phyloP scores from a whole-genome alignment of 495 filamentous ascomycete species.

The Aspergillus diversus region DNA sequence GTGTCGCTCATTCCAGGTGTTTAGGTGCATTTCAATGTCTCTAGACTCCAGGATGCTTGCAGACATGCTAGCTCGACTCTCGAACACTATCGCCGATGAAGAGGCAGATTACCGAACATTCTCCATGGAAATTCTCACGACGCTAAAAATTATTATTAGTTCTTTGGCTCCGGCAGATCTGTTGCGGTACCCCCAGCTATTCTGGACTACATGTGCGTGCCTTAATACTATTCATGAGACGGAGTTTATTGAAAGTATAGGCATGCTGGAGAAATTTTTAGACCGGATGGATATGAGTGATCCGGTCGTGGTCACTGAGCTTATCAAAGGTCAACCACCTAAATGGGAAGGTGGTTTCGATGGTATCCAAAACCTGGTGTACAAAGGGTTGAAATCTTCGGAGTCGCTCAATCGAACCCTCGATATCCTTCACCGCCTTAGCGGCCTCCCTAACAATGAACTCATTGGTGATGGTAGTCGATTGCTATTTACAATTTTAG shows the following conservation, averaged over 20 bases:
- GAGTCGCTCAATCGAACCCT: slow-evolving; percentile 75
- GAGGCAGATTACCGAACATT: slow-evolving; percentile 91
- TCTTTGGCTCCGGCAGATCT: slow-evolving; percentile 80
- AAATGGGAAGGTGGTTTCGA: slow-evolving; percentile 92
- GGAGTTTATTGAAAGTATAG: slow-evolving; percentile 88
- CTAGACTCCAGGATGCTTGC: slow-evolving; percentile 91
- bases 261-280: slow-evolving; percentile 88
- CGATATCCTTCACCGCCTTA: slow-evolving; percentile 75
- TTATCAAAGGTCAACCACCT: slow-evolving; percentile 77
- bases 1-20: slow-evolving; percentile 96
- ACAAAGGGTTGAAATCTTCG: slow-evolving; percentile 92
- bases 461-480: slow-evolving; percentile 82
- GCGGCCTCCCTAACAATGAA: slow-evolving; percentile 75
- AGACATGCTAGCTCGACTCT: slow-evolving; percentile 92
- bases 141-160: slow-evolving; percentile 83
- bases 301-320: slow-evolving; percentile 62
- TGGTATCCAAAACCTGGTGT: slow-evolving; percentile 80
- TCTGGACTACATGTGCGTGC: slow-evolving; percentile 97
- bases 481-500: slow-evolving; percentile 80
- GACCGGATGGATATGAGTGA: slow-evolving; percentile 81
- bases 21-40: slow-evolving; percentile 87
- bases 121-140: slow-evolving; percentile 96
- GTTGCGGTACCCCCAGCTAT: slow-evolving; percentile 85
- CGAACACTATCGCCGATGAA: slow-evolving; percentile 94
- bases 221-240: slow-evolving; percentile 93